Percentiles rank a stretch among this genome's conserved stretches.
Evolutionary conservation across 164 flowering plant genomes (phyloP).

Genomic region (Euptelea pleiosperma): DNA sequence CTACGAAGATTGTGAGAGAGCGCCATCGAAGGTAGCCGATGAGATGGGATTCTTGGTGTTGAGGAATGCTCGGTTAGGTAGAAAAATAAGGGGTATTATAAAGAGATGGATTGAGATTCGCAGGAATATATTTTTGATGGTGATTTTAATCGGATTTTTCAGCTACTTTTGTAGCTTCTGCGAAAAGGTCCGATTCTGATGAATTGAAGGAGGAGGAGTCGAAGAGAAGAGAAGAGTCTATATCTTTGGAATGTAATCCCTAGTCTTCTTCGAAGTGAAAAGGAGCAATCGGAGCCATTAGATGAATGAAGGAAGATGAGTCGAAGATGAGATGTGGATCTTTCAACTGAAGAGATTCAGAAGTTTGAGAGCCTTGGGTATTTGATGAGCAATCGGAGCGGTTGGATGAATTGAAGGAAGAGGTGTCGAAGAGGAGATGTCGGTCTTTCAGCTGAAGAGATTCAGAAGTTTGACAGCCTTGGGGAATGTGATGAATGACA

Average conservation of each 20-base stretch:
- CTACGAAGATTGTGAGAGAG: too few species aligned
- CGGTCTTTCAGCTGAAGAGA: slow-evolving; percentile 96
- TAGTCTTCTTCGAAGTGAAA: slow-evolving; percentile 63
- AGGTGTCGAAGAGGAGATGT: slow-evolving; percentile 86
- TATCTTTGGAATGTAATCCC: slow-evolving; percentile 84
- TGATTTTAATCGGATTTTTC: too few species aligned
- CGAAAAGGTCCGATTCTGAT: too few species aligned
- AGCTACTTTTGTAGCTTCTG: too few species aligned
- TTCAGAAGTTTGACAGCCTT: slow-evolving; percentile 78
- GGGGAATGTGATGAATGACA: slow-evolving; percentile 99
- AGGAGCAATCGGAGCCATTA: slow-evolving; percentile 31
- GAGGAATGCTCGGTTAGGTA: too few species aligned
- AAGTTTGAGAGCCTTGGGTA: slow-evolving; percentile 88
- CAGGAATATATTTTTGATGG: too few species aligned
- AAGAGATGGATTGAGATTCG: too few species aligned
- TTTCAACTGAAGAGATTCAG: slow-evolving; percentile 92
- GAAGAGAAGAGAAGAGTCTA: too few species aligned
- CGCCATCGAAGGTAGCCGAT: too few species aligned
- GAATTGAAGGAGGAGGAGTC: too few species aligned
- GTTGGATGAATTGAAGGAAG: slow-evolving; percentile 38
- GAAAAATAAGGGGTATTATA: too few species aligned
- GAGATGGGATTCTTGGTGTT: too few species aligned
- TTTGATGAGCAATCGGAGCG: slow-evolving; percentile 31
- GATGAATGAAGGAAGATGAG: slow-evolving; percentile 34
- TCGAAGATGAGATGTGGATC: slow-evolving; percentile 97